Base-by-base conservation (phyloP, 345 rosid genomes). In the Theobroma cacao region DNA sequence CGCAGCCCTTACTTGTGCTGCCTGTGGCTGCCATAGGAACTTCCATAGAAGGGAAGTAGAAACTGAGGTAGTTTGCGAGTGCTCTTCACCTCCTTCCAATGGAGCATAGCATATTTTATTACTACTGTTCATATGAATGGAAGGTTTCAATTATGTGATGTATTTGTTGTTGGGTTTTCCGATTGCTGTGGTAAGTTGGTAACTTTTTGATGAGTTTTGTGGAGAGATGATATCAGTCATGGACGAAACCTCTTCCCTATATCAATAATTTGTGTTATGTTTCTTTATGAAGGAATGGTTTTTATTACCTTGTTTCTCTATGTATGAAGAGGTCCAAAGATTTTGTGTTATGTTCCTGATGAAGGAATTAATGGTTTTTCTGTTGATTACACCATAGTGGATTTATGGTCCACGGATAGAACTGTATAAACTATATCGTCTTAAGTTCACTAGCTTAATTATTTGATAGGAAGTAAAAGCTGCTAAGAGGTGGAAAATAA, bases 11-110 rank as follows among this genome's bases (percentile, higher is more conserved):
- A 81, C 88, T 8, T 92, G 94, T 60, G 97, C 94, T 40, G 97
- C 97, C 34, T 92, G 97, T 72, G 93, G 92, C 34, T 92, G 94
- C 77, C 94, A 92, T 75, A 80, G 91, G 79, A 92, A 84, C 77
- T 92, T 90, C 82, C 97, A 92, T 28, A 82, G 89, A 76, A 88
- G 87, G 66, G 91, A 90, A 77, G 88, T 92, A 33, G 86, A 89
- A 69, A 88, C 92, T 33, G 93, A 90, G 85, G 87, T 88, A 40
- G 91, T 83, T 3, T 82, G 90, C 41, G 92, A 91, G 79, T 82
- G 86, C 78, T 82, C 93, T 63, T 90, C 92, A 8, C 87, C 94
- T 48, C 72, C 76, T 59, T 84, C 91, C 0, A 78, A 65, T 17
- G 77, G 48, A 40, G 77, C 68, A 33, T 72, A 52, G 34, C 9